Percentiles rank a stretch among this genome's conserved stretches.
Conservation (phyloP, 768 basidiomycete genomes). For the Mycena rosella region DNA sequence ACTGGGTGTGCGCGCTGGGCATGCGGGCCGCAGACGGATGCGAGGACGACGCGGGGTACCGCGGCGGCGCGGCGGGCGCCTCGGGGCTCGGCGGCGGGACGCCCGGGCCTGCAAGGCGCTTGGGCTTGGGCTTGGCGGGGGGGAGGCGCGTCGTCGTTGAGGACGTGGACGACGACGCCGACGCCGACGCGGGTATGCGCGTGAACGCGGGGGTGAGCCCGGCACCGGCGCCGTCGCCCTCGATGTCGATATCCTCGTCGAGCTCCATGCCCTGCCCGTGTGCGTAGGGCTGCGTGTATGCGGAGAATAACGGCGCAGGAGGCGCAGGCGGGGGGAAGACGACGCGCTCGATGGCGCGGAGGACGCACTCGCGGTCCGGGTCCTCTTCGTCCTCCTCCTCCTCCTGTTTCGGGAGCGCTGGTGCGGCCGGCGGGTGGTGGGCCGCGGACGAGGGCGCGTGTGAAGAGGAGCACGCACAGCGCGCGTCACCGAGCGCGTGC, state of each 20-base stretch:
- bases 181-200: background rate
- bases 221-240: background rate
- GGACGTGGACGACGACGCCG: background rate
- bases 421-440: background rate
- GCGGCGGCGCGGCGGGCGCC: background rate
- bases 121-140: slow-evolving; percentile 11
- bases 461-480: slow-evolving; percentile 61
- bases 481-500: slow-evolving; percentile 69
- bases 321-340: slow-evolving; percentile 17
- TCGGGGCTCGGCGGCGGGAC: slow-evolving; percentile 32
- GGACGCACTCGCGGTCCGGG: slow-evolving; percentile 21
- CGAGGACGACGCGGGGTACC: too few species aligned
- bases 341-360: slow-evolving; percentile 38
- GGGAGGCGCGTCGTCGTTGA: background rate
- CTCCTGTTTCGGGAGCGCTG: background rate
- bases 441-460: background rate
- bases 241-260: background rate
- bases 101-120: slow-evolving; percentile 30
- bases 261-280: slow-evolving; percentile 29
- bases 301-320: background rate
- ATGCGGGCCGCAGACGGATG: background rate
- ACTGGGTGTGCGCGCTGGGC: background rate
- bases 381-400: slow-evolving; percentile 8
- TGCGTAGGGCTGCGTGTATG: background rate
- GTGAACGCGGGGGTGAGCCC: background rate